Conservation (phyloP, 768 basidiomycete genomes). For the Lyophyllum semitale region DNA sequence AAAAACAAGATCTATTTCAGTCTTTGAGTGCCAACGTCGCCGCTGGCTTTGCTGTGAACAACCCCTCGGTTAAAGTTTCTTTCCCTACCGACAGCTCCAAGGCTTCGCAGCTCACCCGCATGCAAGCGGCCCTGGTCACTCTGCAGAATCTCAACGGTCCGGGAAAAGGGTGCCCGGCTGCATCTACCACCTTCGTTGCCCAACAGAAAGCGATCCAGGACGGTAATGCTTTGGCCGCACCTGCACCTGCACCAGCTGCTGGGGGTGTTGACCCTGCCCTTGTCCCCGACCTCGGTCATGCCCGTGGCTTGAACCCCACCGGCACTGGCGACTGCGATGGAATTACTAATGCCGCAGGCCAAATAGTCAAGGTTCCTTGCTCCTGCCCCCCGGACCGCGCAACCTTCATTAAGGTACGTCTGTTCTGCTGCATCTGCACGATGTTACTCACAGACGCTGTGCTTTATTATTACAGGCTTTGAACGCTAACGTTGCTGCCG, state of each 20-base stretch:
- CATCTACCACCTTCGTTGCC: slow-evolving; percentile 60
- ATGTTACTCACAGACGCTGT: not conserved
- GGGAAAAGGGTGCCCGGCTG: slow-evolving; percentile 68
- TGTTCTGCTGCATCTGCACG: not conserved
- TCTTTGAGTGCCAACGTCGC: slow-evolving; percentile 56
- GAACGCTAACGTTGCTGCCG: slow-evolving; percentile 59
- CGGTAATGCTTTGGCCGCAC: slow-evolving; percentile 23
- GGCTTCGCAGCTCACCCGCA: slow-evolving; percentile 52
- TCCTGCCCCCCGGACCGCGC: slow-evolving; percentile 60
- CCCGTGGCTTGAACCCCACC: slow-evolving; percentile 61
- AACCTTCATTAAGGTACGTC: slow-evolving; percentile 49
- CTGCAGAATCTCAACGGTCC: slow-evolving; percentile 75
- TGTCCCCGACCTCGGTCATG: slow-evolving; percentile 59
- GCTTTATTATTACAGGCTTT: slow-evolving; percentile 34
- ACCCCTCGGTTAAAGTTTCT: slow-evolving; percentile 55
- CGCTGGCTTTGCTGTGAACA: slow-evolving; percentile 66
- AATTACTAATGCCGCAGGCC: slow-evolving; percentile 49
- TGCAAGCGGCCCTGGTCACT: slow-evolving; percentile 62
- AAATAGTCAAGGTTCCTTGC: slow-evolving; percentile 66
- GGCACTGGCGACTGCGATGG: slow-evolving; percentile 77
- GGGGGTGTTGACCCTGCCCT: slow-evolving; percentile 52
- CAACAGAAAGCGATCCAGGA: slow-evolving; percentile 39
- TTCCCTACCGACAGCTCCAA: slow-evolving; percentile 66
- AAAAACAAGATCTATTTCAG: slow-evolving; percentile 12
- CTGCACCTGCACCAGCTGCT: slow-evolving; percentile 24